Conservation (phyloP, 1,139 yeast species). For the Arxiozyma telluris region DNA sequence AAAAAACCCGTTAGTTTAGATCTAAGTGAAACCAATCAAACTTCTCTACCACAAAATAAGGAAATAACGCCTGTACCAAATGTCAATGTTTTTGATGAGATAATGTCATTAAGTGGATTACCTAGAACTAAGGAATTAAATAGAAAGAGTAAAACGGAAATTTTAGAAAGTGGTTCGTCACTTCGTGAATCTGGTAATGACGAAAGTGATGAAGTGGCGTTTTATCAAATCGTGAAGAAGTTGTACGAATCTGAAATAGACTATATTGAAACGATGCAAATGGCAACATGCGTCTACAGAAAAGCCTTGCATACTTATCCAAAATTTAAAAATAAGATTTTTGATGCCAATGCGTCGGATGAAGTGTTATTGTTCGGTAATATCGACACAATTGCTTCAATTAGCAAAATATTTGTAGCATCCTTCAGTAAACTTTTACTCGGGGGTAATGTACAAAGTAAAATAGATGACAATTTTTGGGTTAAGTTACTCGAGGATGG, state of each 20-base stretch:
- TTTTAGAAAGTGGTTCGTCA: background rate
- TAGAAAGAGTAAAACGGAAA: background rate
- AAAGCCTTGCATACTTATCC: conserved; percentile 20
- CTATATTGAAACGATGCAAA: conserved; percentile 13
- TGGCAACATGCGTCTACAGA: conserved; percentile 26
- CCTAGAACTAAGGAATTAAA: background rate
- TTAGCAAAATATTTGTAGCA: conserved; percentile 26
- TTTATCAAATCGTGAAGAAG: conserved; percentile 19
- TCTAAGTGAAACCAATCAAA: conserved; percentile 10
- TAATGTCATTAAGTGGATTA: conserved; percentile 3
- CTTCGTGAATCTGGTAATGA: background rate
- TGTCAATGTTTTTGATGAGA: conserved; percentile 11
- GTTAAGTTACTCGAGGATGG: conserved; percentile 7
- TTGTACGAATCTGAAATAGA: conserved; percentile 25
- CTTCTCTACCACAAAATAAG: conserved; percentile 13
- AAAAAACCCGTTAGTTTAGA: conserved; percentile 17
- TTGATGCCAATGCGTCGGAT: conserved; percentile 19
- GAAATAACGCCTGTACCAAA: conserved; percentile 26
- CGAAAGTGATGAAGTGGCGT: conserved; percentile 7
- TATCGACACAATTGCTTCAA: conserved; percentile 30
- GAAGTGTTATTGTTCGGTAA: conserved; percentile 33
- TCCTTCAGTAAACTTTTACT: conserved; percentile 12
- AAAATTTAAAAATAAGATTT: conserved; percentile 21
- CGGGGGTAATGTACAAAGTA: background rate
- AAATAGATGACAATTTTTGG: conserved; percentile 12